Evolutionary conservation across 2,329 filamentous ascomycete genomes (phyloP).

Genomic region (Sclerotinia subarctica): DNA sequence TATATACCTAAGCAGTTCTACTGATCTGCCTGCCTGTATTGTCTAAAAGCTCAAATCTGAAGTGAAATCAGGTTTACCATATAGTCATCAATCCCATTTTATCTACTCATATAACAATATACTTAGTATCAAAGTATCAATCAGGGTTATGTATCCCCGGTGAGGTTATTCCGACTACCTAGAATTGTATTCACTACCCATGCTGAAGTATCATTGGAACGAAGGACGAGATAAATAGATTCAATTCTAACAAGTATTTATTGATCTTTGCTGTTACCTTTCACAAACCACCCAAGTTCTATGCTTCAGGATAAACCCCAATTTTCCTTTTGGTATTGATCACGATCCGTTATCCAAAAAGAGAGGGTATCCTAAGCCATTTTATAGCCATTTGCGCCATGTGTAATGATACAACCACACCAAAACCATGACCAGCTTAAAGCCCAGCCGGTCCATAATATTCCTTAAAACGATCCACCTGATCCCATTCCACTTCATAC

Average conservation of each 20-base stretch:
- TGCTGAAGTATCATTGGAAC: neutral
- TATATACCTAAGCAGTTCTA: no score
- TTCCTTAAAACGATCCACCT: slow-evolving; percentile 59
- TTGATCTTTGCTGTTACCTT: neutral
- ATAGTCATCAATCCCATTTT: no score
- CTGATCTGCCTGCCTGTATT: no score
- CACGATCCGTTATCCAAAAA: neutral
- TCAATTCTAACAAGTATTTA: neutral
- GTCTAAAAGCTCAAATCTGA: no score
- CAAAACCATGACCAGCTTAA: neutral
- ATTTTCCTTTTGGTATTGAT: neutral
- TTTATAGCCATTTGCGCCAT: slow-evolving; percentile 7
- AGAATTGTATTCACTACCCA: no score
- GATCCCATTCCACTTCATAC: slow-evolving; percentile 51
- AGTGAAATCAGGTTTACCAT: no score
- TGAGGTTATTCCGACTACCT: no score
- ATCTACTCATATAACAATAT: no score
- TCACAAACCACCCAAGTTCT: neutral
- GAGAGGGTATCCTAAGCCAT: neutral
- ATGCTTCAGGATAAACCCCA: neutral
- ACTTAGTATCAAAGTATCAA: neutral
- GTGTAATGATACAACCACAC: neutral
- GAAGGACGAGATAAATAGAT: neutral
- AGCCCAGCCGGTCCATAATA: slow-evolving; percentile 56
- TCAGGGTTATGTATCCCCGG: no score